A percentile compares a stretch with the other conserved stretches of the same genome.
Conservation (phyloP, 495 filamentous ascomycete genomes). For the Endocarpon pusillum region DNA sequence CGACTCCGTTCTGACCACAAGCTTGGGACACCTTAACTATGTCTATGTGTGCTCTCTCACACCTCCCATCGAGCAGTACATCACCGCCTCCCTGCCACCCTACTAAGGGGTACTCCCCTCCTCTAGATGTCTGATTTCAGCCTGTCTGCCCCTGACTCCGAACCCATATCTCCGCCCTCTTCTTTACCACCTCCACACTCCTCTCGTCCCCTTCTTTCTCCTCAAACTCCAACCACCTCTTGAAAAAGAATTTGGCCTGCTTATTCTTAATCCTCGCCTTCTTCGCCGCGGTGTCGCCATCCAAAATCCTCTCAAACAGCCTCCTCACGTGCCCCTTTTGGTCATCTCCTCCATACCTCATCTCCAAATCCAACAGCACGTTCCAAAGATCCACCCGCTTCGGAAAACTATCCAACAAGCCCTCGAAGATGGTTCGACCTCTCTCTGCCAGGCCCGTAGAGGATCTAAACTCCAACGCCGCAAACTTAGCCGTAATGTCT, state of each 20-base stretch:
- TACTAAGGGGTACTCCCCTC: too few relatives aligned
- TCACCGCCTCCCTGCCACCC: too few relatives aligned
- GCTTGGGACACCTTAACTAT: too few relatives aligned
- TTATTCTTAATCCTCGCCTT: conserved; percentile 46
- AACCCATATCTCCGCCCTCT: conserved; percentile 54
- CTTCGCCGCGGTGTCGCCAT: conserved; percentile 20
- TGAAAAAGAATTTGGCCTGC: conserved; percentile 66
- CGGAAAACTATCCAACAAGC: conserved; percentile 63
- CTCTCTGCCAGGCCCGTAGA: conserved; percentile 73
- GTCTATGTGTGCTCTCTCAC: too few relatives aligned
- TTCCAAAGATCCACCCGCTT: conserved; percentile 89
- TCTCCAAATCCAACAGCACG: conserved; percentile 74
- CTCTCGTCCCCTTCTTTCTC: conserved; percentile 54
- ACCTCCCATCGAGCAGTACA: too few relatives aligned
- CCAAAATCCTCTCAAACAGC: conserved; percentile 63
- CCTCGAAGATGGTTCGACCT: conserved; percentile 87
- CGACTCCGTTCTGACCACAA: too few relatives aligned
- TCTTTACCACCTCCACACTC: conserved; percentile 53
- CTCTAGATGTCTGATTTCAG: neutral
- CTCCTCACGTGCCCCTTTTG: conserved; percentile 49
- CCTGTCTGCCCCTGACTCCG: conserved; percentile 34
- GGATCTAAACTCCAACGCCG: conserved; percentile 75
- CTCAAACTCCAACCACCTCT: conserved; percentile 69
- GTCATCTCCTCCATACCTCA: conserved; percentile 41
- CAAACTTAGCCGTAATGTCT: conserved; percentile 70